phyloP scores from a whole-genome alignment of 2,329 filamentous ascomycete genomes.

The Aspergillus puulaauensis region DNA sequence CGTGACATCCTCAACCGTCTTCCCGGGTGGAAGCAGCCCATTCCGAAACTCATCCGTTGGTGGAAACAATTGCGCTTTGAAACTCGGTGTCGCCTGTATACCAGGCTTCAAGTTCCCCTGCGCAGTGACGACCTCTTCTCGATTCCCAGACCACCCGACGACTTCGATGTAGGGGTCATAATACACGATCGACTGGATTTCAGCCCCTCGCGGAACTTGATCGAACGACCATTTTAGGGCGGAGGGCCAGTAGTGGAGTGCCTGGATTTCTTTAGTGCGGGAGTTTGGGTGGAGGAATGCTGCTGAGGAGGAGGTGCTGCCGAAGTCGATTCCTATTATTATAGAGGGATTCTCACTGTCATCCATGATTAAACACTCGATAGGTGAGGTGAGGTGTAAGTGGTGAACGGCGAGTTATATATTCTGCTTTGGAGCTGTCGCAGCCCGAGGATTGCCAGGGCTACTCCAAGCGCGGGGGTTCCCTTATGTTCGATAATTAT shows the following conservation, averaged over 20 bases:
- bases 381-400: too few relatives aligned
- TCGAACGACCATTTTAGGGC: not conserved
- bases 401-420: not conserved
- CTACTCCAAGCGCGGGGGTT: too few relatives aligned
- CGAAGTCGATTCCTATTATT: not conserved
- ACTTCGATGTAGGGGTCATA: too few relatives aligned
- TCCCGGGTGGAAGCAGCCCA: not conserved
- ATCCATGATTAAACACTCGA: not conserved
- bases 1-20: not conserved
- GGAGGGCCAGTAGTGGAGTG: not conserved
- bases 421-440: too few relatives aligned
- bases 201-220: not conserved
- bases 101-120: not conserved
- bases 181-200: not conserved
- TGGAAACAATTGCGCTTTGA: not conserved
- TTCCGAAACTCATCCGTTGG: not conserved
- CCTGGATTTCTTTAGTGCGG: not conserved
- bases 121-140: not conserved
- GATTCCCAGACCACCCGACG: not conserved
- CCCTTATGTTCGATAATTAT: too few relatives aligned
- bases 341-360: not conserved
- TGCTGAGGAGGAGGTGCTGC: not conserved
- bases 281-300: not conserved
- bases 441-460: too few relatives aligned
- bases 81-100: not conserved